Base-by-base conservation (phyloP, 139 green algal species). In the Bryopsis sp. region DNA sequence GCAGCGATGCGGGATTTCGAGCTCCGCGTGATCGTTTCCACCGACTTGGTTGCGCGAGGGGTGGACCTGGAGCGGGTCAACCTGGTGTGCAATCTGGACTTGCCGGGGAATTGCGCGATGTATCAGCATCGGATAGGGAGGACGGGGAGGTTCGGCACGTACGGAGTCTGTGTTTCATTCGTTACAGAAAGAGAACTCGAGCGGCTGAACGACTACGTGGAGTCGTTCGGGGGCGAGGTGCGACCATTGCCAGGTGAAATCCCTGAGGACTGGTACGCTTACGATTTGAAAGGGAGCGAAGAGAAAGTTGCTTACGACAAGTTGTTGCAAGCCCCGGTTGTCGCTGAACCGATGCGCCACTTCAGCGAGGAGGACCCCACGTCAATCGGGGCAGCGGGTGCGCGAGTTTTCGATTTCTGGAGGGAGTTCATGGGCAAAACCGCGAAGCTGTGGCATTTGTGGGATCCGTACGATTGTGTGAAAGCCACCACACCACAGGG, bases 61-160 rank as follows among this genome's bases (percentile, higher is more conserved):
- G 84, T 99, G 54, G 94, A 99, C 79, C 97, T 99, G 59, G 63
- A 87, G 43, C 88, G 90, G 2, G 90, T 99, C 39, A 71, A 95
- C 82, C 75, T 79, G 3, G 86, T 96, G 2, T 58, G 94, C 64
- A 93, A 89, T 79, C 96, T 78, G 72, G 86, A 95, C 64, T 73
- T 78, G 28, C 78, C 79, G 24, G 22, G 32, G 48, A 79, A 38
- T 34, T 43, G 84, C 36, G 83, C 84, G 59, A 85, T 79, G 0
- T 96, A 96, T 78, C 69, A 97, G 61, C 92, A 97, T 77, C 66
- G 88, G 11, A 78, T 93, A 46, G 89, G 88, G 0, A 85, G 89
- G 29, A 89, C 88, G 0, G 89, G 89, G 22, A 72, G 89, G 6
- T 95, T 93, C 73, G 89, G 89, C 58, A 89, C 76, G 3, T 71